Evolutionary conservation across 1,284 basidiomycete genomes (phyloP), one percentile per base, ranked within the genome.

Genomic region (Erythrobasidium hasegawianum): DNA sequence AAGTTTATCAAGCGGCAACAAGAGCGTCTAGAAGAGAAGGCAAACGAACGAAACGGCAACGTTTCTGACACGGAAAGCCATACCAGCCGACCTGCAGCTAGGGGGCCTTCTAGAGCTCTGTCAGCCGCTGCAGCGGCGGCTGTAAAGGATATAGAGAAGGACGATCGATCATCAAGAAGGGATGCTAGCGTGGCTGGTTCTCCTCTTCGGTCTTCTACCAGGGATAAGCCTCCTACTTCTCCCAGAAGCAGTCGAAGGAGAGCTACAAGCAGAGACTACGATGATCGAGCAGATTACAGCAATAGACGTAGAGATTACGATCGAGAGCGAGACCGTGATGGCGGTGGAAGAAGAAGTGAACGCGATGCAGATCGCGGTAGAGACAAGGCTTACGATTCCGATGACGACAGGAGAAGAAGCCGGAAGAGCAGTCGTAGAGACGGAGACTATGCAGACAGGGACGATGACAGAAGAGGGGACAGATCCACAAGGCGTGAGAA

Each of bases 1-100:
- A 95, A 93, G 78, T 93, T 86, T 75, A 82, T 91, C 59, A 88
- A 88, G 76, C 81, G 92, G 64, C 89, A 93, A 76, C 92, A 90
- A 82, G 89, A 82, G 71, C 27, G 5, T 10, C 29, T 41, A 26
- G 26, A 54, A 40, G 45, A 67, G 11, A 68, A 70, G 39, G 68
- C 64, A n/a, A 52, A 58, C 40, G 56, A 64, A 22, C 24, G 52
- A 18, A 54, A 58, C 26, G 7, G 59, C 38, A 18, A 69, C 58
- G 43, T 41, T 40, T 22, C 59, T 39, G 62, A 68, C 59, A 52
- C 65, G 29, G 68, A 64, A 56, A 57, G 57, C 33, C 40, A 33
- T 22, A 43, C 64, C 47, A 59, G 69, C 61, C 33, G 58, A 60
- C 57, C 54, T 50, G 40, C 56, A 27, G 47, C 55, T 49, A 50